phyloP scores from a whole-genome alignment of 805 yeast genomes.

The Candida methanosorbosa region DNA sequence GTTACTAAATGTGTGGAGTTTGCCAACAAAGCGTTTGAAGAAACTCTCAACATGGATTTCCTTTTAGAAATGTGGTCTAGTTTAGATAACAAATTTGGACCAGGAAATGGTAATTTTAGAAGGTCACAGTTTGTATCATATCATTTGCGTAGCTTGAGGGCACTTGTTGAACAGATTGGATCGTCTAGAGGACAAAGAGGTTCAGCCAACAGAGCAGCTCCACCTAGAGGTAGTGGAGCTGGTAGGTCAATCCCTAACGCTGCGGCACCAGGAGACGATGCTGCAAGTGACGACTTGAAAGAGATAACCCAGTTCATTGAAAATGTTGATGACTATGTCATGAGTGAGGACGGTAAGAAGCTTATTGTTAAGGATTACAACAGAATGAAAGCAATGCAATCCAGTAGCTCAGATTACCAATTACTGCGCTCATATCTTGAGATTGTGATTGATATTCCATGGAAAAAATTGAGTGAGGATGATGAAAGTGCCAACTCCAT shows the following conservation, averaged over 20 bases:
- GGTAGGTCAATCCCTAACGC: background rate
- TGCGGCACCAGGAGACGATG: conserved; percentile 18
- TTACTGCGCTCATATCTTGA: conserved; percentile 58
- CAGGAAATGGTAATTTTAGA: conserved; percentile 12
- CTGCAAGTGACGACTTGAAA: conserved; percentile 33
- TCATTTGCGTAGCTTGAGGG: conserved; percentile 19
- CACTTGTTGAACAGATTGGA: conserved; percentile 14
- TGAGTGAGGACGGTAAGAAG: conserved; percentile 33
- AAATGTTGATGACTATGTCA: conserved; percentile 21
- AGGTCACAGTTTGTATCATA: conserved; percentile 19
- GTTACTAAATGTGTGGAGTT: conserved; percentile 11
- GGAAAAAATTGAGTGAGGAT: conserved; percentile 25
- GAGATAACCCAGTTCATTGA: conserved; percentile 21
- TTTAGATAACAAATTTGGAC: conserved; percentile 14
- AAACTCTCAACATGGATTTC: conserved; percentile 16
- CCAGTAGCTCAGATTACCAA: conserved; percentile 54
- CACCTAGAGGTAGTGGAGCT: conserved; percentile 6
- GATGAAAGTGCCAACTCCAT: conserved; percentile 14
- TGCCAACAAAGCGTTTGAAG: conserved; percentile 16
- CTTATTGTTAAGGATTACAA: conserved; percentile 41
- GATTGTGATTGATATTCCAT: conserved; percentile 57
- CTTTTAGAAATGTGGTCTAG: conserved; percentile 20
- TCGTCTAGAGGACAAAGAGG: background rate
- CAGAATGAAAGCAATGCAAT: conserved; percentile 45
- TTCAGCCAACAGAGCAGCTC: conserved; percentile 2